A percentile compares a stretch with the other conserved stretches of the same genome.
phyloP scores from a whole-genome alignment of 495 filamentous ascomycete genomes.

The Chlorociboria aeruginascens region DNA sequence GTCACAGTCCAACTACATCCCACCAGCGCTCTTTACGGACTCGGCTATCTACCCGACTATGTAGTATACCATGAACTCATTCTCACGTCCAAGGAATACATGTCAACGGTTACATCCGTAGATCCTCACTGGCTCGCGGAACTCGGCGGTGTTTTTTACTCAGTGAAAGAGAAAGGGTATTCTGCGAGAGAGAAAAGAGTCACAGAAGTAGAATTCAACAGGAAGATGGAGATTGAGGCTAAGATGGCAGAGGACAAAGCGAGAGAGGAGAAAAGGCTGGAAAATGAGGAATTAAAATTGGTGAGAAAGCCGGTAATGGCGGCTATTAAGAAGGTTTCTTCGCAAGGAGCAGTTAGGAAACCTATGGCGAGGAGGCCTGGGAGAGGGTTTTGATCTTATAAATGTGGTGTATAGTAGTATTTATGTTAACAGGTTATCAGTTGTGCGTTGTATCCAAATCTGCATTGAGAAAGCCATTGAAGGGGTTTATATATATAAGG shows the following conservation, averaged over 20 bases:
- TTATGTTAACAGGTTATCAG: too few species aligned
- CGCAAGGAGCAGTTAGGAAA: conserved; percentile 47
- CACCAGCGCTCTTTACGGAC: conserved; percentile 81
- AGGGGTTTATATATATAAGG: too few species aligned
- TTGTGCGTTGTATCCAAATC: too few species aligned
- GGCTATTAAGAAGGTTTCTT: conserved; percentile 35
- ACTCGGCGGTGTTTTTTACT: conserved; percentile 97
- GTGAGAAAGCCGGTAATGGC: conserved; percentile 32
- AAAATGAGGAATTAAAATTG: conserved; percentile 31
- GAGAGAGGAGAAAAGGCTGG: conserved; percentile 48
- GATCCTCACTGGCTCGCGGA: conserved; percentile 98
- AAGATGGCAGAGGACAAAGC: conserved; percentile 85
- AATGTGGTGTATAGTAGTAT: too few species aligned
- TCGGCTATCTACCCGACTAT: conserved; percentile 90
- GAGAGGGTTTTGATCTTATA: conserved; percentile 32
- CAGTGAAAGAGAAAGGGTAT: conserved; percentile 95
- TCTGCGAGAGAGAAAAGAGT: conserved; percentile 79
- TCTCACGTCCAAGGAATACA: conserved; percentile 94
- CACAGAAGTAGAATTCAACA: conserved; percentile 88
- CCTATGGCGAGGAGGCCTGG: conserved; percentile 45
- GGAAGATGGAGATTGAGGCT: conserved; percentile 89
- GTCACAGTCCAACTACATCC: conserved; percentile 92
- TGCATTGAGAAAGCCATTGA: too few species aligned
- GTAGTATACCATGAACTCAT: conserved; percentile 98
- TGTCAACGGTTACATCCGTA: conserved; percentile 93